phyloP scores from a whole-genome alignment of 2,329 filamentous ascomycete genomes.

The Fusarium poae region DNA sequence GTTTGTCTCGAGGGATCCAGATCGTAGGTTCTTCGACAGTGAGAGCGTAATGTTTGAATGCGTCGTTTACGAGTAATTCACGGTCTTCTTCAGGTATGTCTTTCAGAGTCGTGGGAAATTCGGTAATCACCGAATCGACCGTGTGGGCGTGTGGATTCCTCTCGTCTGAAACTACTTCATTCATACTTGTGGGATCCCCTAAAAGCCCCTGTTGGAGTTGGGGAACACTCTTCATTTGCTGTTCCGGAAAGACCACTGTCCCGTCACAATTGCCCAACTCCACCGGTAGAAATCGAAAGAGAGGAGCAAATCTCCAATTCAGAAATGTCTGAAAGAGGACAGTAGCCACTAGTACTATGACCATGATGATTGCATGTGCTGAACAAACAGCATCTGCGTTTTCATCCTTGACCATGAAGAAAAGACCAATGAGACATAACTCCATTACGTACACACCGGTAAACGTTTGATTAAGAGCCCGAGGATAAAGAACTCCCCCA shows the following conservation, averaged over 20 bases:
- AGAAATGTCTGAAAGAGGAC: constrained; percentile 82
- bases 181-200: not conserved
- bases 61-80: not conserved
- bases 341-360: constrained; percentile 78
- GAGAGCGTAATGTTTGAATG: not conserved
- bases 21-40: not conserved
- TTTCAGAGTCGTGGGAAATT: not conserved
- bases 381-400: constrained; percentile 70
- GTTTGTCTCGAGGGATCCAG: not conserved
- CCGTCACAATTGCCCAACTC: constrained; percentile 96
- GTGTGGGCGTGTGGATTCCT: not conserved
- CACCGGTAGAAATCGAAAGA: constrained; percentile 90
- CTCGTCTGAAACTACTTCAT: not conserved
- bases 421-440: constrained; percentile 87
- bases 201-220: not conserved
- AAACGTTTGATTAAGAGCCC: constrained; percentile 94
- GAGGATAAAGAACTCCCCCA: constrained; percentile 90
- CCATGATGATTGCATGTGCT: constrained; percentile 87
- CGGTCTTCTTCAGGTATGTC: not conserved
- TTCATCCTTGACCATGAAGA: constrained; percentile 80
- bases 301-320: constrained; percentile 84
- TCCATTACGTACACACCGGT: constrained; percentile 96
- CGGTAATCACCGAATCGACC: not conserved
- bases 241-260: not conserved
- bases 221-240: not conserved